A percentile compares a stretch with the other conserved stretches of the same genome.
phyloP scores from a whole-genome alignment of 441 rosid genomes.

The Jatropha multifida region DNA sequence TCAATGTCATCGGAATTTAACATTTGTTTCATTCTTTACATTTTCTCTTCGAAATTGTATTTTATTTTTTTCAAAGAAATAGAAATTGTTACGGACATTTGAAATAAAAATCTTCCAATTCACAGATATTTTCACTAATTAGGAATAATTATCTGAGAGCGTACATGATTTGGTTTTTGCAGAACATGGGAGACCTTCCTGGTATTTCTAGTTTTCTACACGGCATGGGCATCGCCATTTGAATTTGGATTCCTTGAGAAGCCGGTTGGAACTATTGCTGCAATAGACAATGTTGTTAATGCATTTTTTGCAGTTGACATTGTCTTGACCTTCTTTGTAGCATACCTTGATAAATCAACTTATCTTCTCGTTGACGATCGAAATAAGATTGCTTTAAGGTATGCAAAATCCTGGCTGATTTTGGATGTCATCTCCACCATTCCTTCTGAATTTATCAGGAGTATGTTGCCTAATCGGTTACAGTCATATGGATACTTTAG shows the following conservation, averaged over 20 bases:
- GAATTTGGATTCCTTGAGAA: conserved; percentile 65
- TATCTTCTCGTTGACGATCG: conserved; percentile 64
- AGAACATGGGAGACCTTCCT: conserved; percentile 77
- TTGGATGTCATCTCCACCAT: conserved; percentile 71
- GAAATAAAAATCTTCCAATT: too few species aligned
- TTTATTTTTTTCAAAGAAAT: too few species aligned
- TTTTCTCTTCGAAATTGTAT: too few species aligned
- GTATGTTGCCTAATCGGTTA: conserved; percentile 47
- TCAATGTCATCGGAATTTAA: background rate
- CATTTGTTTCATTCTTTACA: too few species aligned
- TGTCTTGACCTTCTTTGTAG: conserved; percentile 75
- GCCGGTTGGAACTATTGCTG: conserved; percentile 46
- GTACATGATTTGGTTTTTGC: conserved; percentile 18
- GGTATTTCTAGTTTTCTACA: conserved; percentile 73
- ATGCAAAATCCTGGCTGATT: conserved; percentile 50
- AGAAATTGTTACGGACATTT: too few species aligned
- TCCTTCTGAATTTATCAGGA: conserved; percentile 59
- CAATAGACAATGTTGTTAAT: conserved; percentile 64
- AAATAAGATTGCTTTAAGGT: conserved; percentile 63
- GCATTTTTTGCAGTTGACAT: conserved; percentile 68
- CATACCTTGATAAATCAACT: conserved; percentile 67
- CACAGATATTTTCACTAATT: too few species aligned
- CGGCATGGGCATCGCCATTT: conserved; percentile 91
- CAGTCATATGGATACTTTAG: conserved; percentile 63
- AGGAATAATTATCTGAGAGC: background rate